Base-by-base conservation (phyloP, 2,329 filamentous ascomycete species). In the Dendryphion nanum region DNA sequence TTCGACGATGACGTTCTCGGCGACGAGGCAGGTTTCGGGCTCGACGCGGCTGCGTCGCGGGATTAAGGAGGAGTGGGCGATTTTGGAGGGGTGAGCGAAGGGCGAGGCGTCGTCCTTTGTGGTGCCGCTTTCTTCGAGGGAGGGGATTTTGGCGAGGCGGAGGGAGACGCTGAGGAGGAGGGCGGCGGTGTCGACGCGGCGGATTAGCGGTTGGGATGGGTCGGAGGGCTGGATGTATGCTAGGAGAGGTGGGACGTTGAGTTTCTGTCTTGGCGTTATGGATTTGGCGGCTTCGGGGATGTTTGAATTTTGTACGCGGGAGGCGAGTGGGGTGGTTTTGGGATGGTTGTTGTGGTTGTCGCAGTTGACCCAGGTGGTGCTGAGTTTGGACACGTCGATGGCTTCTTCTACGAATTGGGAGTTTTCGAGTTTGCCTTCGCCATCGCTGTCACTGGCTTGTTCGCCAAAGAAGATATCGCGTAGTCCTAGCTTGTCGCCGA, bases 1-100 rank as follows among this genome's bases (percentile, higher is more conserved):
- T 57, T 91, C 87, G 0, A 97, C 82, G 1, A 83, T 89, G 28
- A 94, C 89, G 57, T 96, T 96, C 41, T 91, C 86, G 1, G 81
- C 91, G 24, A 97, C 79, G 2, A 97, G 75, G 48, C 82, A 87
- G 69, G 96, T 91, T 32, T 80, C 76, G 52, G 84, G 81, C 15
- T 87, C 89, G 39, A 97, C 86, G 4, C 88, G 93, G 32, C 86
- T 89, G 37, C 84, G 82, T 21, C 81, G 75, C 38, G 89, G 88
- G 21, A 97, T 82, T 17, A 85, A 85, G 39, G 89, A 84, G 0
- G 88, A 86, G 56, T 93, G 86, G 2, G 88, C 85, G 35, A 96
- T 76, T 65, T 96, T 96, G 46, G 77, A 76, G 16, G 78, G 65
- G 56, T 95, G 89, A 0, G 89, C 84, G 44, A 91, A 88, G 0